A percentile compares a stretch with the other conserved stretches of the same genome.
Conservation (phyloP, 164 flowering plant species). For the Aristolochia fimbriata region DNA sequence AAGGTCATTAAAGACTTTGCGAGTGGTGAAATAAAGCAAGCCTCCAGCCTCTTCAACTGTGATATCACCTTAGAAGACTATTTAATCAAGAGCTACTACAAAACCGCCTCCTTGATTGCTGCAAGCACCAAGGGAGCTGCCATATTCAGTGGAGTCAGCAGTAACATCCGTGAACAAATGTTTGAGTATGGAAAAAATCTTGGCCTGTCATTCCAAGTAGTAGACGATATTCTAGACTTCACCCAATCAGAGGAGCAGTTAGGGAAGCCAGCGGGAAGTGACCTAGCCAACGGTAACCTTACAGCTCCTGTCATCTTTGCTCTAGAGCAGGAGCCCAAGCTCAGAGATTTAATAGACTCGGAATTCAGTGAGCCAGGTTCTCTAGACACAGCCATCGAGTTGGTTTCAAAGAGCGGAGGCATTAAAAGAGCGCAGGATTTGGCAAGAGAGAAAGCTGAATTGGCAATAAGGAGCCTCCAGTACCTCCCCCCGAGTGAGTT, state of each 20-base stretch:
- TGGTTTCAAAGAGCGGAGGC: slow-evolving; percentile 61
- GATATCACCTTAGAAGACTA: slow-evolving; percentile 73
- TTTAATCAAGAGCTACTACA: slow-evolving; percentile 78
- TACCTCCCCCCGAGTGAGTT: slow-evolving; percentile 64
- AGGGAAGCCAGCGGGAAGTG: slow-evolving; percentile 89
- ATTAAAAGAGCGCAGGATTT: slow-evolving; percentile 61
- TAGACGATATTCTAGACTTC: slow-evolving; percentile 90
- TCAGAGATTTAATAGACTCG: slow-evolving; percentile 75
- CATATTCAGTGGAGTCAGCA: slow-evolving; percentile 65
- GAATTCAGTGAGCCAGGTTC: slow-evolving; percentile 81
- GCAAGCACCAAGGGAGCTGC: slow-evolving; percentile 92
- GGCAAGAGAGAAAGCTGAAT: slow-evolving; percentile 69
- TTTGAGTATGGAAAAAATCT: slow-evolving; percentile 81
- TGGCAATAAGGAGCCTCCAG: slow-evolving; percentile 54
- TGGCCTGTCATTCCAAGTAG: slow-evolving; percentile 90
- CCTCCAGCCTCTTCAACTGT: slow-evolving; percentile 84
- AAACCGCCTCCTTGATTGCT: slow-evolving; percentile 89
- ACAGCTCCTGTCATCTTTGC: slow-evolving; percentile 95
- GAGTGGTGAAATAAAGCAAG: slow-evolving; percentile 98
- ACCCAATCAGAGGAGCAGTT: slow-evolving; percentile 91
- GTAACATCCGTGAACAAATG: slow-evolving; percentile 43
- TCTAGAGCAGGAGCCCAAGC: slow-evolving; percentile 58
- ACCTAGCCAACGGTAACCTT: slow-evolving; percentile 79
- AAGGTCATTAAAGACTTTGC: slow-evolving; percentile 99
- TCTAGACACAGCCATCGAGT: slow-evolving; percentile 52